Conservation (phyloP, 495 filamentous ascomycete species). For the Sabuloglossum arenarium region DNA sequence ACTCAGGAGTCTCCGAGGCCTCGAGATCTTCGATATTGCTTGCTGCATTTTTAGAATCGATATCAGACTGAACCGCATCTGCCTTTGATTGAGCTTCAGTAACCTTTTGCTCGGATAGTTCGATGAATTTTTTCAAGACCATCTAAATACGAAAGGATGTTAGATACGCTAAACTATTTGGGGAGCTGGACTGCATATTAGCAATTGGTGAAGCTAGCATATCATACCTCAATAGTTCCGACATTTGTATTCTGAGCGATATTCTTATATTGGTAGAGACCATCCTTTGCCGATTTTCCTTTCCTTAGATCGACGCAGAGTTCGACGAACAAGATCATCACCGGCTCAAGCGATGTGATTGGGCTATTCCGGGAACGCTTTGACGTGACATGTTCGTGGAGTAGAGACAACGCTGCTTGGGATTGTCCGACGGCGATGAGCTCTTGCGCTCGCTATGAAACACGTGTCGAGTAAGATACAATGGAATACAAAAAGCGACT, state of each 20-base stretch:
- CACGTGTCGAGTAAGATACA: background rate
- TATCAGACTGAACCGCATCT: conserved; percentile 73
- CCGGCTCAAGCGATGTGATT: conserved; percentile 88
- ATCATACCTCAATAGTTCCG: conserved; percentile 74
- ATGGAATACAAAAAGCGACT: background rate
- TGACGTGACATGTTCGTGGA: conserved; percentile 97
- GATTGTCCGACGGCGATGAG: conserved; percentile 93
- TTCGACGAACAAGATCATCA: conserved; percentile 95
- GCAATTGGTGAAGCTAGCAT: background rate
- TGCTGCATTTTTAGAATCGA: conserved; percentile 49
- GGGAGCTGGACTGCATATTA: too few relatives aligned
- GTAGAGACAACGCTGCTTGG: conserved; percentile 73
- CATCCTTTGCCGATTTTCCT: conserved; percentile 95
- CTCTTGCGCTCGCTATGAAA: conserved; percentile 64
- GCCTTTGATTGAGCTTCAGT: conserved; percentile 90
- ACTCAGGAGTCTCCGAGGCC: conserved; percentile 92
- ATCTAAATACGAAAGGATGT: conserved; percentile 25
- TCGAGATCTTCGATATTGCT: conserved; percentile 84
- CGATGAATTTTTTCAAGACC: conserved; percentile 92
- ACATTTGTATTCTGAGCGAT: conserved; percentile 98
- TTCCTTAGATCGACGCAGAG: conserved; percentile 91
- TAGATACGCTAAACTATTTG: background rate
- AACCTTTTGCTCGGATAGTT: conserved; percentile 88
- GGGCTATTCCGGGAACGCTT: conserved; percentile 95
- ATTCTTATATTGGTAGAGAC: conserved; percentile 98